Conservation (phyloP, 2,329 filamentous ascomycete species). For the Fusarium albosuccineum region DNA sequence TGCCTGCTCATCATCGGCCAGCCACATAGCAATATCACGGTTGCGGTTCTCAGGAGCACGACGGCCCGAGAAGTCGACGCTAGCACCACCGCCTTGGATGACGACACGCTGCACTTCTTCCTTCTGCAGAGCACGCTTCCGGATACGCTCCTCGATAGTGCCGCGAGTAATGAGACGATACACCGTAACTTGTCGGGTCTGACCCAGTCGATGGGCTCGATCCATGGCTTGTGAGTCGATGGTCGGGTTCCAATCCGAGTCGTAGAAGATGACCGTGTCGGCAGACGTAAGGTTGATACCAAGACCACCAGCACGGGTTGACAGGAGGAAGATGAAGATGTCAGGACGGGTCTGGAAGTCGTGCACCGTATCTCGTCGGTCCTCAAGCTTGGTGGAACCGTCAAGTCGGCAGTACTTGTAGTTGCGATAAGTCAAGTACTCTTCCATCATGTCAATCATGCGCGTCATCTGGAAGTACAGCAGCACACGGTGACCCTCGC, state of each 20-base stretch:
- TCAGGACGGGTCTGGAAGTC: conserved; percentile 96
- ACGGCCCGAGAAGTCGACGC: conserved; percentile 96
- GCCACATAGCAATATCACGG: conserved; percentile 98
- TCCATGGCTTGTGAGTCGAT: conserved; percentile 99
- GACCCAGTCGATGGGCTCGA: conserved; percentile 95
- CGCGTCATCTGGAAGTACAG: conserved; percentile 99
- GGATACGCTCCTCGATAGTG: conserved; percentile 97
- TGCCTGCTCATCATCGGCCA: conserved; percentile 96
- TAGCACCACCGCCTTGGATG: conserved; percentile 90
- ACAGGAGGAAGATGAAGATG: conserved; percentile 97
- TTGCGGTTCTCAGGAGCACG: conserved; percentile 90
- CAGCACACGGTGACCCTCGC: conserved; percentile 90
- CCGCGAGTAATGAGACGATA: conserved; percentile 97
- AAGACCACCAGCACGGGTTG: conserved; percentile 94
- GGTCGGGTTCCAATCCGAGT: conserved; percentile 99
- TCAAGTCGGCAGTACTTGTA: conserved; percentile 99
- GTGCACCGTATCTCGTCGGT: conserved; percentile 93
- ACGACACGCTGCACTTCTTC: conserved; percentile 98
- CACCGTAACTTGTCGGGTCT: conserved; percentile 95
- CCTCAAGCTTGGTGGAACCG: conserved; percentile 96
- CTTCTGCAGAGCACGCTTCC: conserved; percentile 96
- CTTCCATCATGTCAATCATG: conserved; percentile 99
- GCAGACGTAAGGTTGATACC: conserved; percentile 98
- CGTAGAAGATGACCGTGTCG: conserved; percentile 99
- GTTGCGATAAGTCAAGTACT: conserved; percentile 98